A percentile compares a stretch with the other conserved stretches of the same genome.
Evolutionary conservation across 2,329 filamentous ascomycete species (phyloP).

Genomic region (Nothopassalora personata): DNA sequence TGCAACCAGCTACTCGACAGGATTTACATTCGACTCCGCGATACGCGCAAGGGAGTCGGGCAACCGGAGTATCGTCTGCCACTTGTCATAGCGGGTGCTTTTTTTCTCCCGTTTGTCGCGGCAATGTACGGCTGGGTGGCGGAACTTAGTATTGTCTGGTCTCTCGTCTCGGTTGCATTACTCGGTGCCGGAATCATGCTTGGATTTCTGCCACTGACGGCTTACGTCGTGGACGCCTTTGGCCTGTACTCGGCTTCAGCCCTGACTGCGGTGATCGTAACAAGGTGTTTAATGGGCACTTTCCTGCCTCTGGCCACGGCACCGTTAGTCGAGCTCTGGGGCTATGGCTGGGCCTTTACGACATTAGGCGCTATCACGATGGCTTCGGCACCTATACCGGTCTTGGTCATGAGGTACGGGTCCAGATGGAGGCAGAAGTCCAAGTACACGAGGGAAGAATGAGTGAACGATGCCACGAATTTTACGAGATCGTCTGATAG

Average conservation of each 20-base stretch:
- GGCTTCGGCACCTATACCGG: conserved; percentile 25
- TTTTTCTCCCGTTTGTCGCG: conserved; percentile 50
- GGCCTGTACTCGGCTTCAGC: conserved; percentile 43
- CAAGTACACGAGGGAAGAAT: conserved; percentile 23
- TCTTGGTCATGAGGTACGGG: conserved; percentile 26
- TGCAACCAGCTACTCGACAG: conserved; percentile 36
- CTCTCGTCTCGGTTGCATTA: conserved; percentile 50
- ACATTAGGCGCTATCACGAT: conserved; percentile 21
- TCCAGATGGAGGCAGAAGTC: conserved; percentile 23
- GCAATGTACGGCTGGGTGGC: conserved; percentile 57
- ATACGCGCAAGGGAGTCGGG: conserved; percentile 23
- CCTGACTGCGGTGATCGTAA: conserved; percentile 41
- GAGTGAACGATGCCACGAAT: conserved; percentile 1
- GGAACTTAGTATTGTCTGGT: conserved; percentile 51
- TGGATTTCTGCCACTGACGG: conserved; percentile 40
- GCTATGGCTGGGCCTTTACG: conserved; percentile 38
- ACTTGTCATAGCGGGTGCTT: conserved; percentile 49
- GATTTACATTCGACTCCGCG: conserved; percentile 30
- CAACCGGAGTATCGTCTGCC: conserved; percentile 60
- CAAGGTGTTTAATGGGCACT: conserved; percentile 41
- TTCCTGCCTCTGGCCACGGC: conserved; percentile 43
- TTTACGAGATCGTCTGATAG: conserved; percentile 15
- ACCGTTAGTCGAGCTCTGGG: conserved; percentile 36
- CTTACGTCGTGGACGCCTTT: conserved; percentile 45
- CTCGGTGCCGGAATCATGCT: conserved; percentile 47